Percentiles rank a stretch among this genome's conserved stretches.
Evolutionary conservation across 2,329 filamentous ascomycete species (phyloP).

Genomic region (Fragosphaeria purpurea): DNA sequence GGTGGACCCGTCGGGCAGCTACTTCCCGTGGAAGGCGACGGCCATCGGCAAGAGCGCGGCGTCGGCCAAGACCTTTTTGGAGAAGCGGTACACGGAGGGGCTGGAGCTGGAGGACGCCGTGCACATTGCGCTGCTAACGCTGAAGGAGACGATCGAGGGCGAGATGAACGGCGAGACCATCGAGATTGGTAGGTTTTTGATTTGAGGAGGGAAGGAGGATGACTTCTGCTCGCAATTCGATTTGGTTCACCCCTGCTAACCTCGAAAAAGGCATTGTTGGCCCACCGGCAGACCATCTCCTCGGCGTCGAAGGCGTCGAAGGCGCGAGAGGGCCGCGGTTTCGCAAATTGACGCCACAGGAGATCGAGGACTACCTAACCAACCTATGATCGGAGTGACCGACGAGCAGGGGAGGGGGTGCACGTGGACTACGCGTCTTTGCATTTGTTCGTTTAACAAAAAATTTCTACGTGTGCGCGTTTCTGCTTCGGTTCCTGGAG

Average conservation of each 20-base stretch:
- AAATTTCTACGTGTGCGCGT: too few relatives aligned
- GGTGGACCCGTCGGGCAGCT: constrained; percentile 96
- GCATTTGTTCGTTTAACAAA: too few relatives aligned
- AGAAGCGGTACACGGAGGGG: constrained; percentile 97
- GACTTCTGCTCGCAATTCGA: not conserved
- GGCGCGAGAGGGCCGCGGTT: constrained; percentile 78
- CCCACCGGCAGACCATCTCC: constrained; percentile 81
- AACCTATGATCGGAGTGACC: constrained; percentile 57
- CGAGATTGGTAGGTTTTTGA: constrained; percentile 66
- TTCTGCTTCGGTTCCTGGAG: too few relatives aligned
- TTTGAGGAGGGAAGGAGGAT: not conserved
- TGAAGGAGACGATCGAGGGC: constrained; percentile 98
- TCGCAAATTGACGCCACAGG: constrained; percentile 89
- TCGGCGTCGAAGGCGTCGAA: constrained; percentile 84
- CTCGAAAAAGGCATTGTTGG: constrained; percentile 78
- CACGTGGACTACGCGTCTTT: too few relatives aligned
- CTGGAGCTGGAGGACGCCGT: constrained; percentile 96
- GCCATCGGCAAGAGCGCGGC: constrained; percentile 98
- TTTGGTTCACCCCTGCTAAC: not conserved
- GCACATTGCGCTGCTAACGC: constrained; percentile 89
- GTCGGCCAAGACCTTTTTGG: constrained; percentile 95
- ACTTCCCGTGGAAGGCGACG: constrained; percentile 99
- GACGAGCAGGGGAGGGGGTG: too few relatives aligned
- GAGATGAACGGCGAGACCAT: constrained; percentile 99
- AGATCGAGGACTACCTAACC: constrained; percentile 98